Evolutionary conservation across 2,329 filamentous ascomycete species (phyloP).

Genomic region (Seiridium cupressi): DNA sequence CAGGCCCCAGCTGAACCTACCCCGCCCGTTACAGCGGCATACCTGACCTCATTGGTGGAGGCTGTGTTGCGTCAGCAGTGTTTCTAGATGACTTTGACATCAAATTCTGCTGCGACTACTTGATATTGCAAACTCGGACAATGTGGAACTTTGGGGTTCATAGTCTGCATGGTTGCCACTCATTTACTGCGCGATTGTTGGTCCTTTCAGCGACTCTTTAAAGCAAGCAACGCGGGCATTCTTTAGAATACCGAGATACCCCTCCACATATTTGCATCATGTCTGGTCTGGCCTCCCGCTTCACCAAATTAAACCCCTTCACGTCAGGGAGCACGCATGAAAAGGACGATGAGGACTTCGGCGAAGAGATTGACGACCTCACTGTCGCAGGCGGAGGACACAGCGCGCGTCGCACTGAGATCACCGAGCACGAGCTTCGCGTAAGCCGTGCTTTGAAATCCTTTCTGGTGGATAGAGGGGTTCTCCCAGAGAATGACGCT

Average conservation of each 20-base stretch:
- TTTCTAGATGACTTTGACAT: background rate
- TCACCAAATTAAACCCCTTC: slow-evolving; percentile 40
- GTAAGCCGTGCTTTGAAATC: slow-evolving; percentile 58
- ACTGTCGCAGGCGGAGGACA: slow-evolving; percentile 61
- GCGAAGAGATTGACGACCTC: slow-evolving; percentile 47
- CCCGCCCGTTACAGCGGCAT: slow-evolving; percentile 4
- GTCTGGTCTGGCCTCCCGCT: slow-evolving; percentile 18
- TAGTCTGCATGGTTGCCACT: too few relatives aligned
- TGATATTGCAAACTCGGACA: background rate
- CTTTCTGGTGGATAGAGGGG: slow-evolving; percentile 51
- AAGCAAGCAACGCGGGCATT: background rate
- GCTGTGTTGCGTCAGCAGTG: background rate
- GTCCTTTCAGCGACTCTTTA: background rate
- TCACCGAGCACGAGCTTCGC: slow-evolving; percentile 51
- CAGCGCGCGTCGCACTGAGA: slow-evolving; percentile 41
- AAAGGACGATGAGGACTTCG: slow-evolving; percentile 48
- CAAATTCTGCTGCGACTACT: background rate
- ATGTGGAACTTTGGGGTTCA: too few relatives aligned
- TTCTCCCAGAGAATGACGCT: slow-evolving; percentile 48
- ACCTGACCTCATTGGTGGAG: background rate
- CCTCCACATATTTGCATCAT: background rate
- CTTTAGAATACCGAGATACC: background rate
- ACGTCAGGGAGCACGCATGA: slow-evolving; percentile 21
- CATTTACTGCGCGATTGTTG: background rate
- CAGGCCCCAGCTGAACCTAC: background rate